Conservation (phyloP, 2,329 filamentous ascomycete species). For the Talaromyces verruculosus region DNA sequence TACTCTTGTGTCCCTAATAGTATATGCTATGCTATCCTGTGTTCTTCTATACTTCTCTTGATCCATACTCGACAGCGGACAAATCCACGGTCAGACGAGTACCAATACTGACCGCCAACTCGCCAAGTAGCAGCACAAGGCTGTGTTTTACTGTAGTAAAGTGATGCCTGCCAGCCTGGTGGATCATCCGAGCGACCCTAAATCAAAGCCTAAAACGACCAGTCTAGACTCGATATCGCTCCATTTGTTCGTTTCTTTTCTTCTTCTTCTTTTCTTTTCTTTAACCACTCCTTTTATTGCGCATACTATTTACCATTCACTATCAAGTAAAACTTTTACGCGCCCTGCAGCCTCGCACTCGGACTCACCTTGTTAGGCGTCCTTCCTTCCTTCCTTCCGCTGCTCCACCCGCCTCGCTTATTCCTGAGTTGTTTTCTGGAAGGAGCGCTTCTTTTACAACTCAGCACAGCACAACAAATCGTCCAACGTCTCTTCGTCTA, state of each 20-base stretch:
- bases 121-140: background rate
- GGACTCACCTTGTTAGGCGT: background rate
- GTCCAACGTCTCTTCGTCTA: background rate
- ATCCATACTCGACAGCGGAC: too few species aligned
- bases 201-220: constrained; percentile 1
- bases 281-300: background rate
- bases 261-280: background rate
- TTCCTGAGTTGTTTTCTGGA: background rate
- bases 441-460: background rate
- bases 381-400: background rate
- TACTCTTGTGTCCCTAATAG: background rate
- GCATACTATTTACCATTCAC: too few species aligned
- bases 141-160: background rate
- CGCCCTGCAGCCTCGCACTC: background rate
- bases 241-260: background rate
- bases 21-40: background rate
- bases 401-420: constrained; percentile 11
- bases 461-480: background rate
- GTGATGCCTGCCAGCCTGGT: background rate
- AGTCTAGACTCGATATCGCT: constrained; percentile 7
- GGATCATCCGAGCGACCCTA: constrained; percentile 14
- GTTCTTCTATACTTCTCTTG: too few species aligned
- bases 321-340: background rate
- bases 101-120: background rate
- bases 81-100: too few species aligned